A percentile compares a stretch with the other conserved stretches of the same genome.
Evolutionary conservation across 805 yeast genomes (phyloP).

Genomic region (Candida hispaniensis): DNA sequence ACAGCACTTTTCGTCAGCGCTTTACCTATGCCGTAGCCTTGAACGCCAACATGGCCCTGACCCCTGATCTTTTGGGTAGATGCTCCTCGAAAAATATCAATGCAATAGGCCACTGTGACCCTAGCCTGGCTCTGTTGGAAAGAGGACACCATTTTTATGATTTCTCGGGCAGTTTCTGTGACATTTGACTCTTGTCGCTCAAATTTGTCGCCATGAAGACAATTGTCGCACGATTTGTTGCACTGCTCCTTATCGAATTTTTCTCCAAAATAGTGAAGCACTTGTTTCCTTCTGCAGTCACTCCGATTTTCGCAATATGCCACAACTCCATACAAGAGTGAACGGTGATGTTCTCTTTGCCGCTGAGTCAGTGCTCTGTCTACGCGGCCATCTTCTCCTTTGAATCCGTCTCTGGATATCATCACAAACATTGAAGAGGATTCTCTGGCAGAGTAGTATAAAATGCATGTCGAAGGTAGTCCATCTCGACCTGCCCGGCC

Average conservation of each 20-base stretch:
- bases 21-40: conserved; percentile 64
- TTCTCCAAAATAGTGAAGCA: conserved; percentile 84
- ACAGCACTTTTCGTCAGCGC: conserved; percentile 53
- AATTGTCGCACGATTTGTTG: conserved; percentile 73
- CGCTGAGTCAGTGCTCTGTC: conserved; percentile 35
- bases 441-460: conserved; percentile 73
- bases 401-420: conserved; percentile 60
- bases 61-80: conserved; percentile 48
- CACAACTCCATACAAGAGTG: conserved; percentile 69
- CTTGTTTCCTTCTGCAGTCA: conserved; percentile 84
- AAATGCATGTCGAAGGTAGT: conserved; percentile 61
- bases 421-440: conserved; percentile 63
- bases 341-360: conserved; percentile 65
- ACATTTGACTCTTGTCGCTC: conserved; percentile 40
- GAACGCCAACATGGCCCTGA: conserved; percentile 49
- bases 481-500: conserved; percentile 99
- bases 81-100: conserved; percentile 73
- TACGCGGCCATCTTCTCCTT: conserved; percentile 5
- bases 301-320: conserved; percentile 85
- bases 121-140: conserved; percentile 39
- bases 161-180: conserved; percentile 48
- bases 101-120: conserved; percentile 70
- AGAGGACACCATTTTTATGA: conserved; percentile 47
- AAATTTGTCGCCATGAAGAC: conserved; percentile 35
- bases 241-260: conserved; percentile 58